Evolutionary conservation across 2,329 filamentous ascomycete species (phyloP), one percentile per base, ranked within the genome.

Genomic region (Raffaelea arxii): DNA sequence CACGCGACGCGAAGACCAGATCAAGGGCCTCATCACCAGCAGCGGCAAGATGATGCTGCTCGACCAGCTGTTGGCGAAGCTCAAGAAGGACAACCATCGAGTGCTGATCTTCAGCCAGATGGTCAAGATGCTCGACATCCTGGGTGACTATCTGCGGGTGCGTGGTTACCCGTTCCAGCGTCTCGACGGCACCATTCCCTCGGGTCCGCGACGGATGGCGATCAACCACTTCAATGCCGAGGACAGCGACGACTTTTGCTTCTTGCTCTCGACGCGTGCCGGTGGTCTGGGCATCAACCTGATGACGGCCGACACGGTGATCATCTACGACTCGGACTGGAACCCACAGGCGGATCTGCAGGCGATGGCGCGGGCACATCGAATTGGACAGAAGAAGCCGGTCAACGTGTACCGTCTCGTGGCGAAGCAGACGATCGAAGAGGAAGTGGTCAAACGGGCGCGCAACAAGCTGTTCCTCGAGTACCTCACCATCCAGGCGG

Each of bases 1-100:
- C 57, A 77, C 78, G 45, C 82, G 86, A 19, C 84, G 90, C 25
- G 91, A 97, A 59, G 92, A 97, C 60, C 80, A 89, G 52, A 78
- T 98, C 56, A 92, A 94, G 61, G 86, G 86, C 19, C 76, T 98
- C 50, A 94, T 98, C 59, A 91, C 90, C 4, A 95, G 89, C 61
- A 98, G 92, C 66, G 94, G 94, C 56, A 98, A 98, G 69, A 96
- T 98, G 92, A 97, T 97, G 89, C 74, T 98, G 42, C 78, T 98
- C 7, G 92, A 98, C 57, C 88, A 90, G 61, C 80, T 98, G n/a
- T 75, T 98, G 11, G 84, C 85, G 6, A 98, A 98, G 66, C 69
- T 98, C 54, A 95, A 85, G 63, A 86, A 84, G 55, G 92, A 98
- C 59, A 88, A 87, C 41, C 92, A 98, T 65, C 86, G 92, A 46